Conservation (phyloP, 768 basidiomycete species). For the Boletus sp. region DNA sequence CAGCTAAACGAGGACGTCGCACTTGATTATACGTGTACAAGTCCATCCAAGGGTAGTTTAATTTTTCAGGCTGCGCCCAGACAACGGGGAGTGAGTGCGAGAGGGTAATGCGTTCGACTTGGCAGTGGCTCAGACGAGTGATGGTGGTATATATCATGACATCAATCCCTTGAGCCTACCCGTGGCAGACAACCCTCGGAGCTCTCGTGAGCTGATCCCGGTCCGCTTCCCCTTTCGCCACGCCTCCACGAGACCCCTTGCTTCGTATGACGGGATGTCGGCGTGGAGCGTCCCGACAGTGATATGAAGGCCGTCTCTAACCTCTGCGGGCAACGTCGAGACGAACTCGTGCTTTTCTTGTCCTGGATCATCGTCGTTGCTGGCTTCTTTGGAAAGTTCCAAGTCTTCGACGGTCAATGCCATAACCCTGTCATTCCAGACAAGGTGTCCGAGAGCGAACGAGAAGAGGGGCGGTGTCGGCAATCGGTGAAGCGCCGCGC, state of each 20-base stretch:
- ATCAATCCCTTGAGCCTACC: slow-evolving; percentile 33
- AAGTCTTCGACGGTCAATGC: slow-evolving; percentile 69
- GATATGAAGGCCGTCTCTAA: slow-evolving; percentile 65
- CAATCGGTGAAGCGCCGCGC: slow-evolving; percentile 13
- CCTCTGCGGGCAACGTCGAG: slow-evolving; percentile 40
- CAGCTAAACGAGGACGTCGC: not conserved
- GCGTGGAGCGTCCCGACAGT: slow-evolving; percentile 73
- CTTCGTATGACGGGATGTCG: slow-evolving; percentile 63
- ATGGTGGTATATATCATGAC: slow-evolving; percentile 5
- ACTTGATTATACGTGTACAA: not conserved
- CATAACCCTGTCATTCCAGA: slow-evolving; percentile 83
- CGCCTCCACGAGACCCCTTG: slow-evolving; percentile 55
- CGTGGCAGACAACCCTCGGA: slow-evolving; percentile 26
- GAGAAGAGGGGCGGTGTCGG: slow-evolving; percentile 51
- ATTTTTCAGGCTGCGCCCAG: not conserved
- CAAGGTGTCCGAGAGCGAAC: slow-evolving; percentile 55
- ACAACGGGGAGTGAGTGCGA: no score
- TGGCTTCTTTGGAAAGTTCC: slow-evolving; percentile 30
- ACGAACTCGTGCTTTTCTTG: slow-evolving; percentile 48
- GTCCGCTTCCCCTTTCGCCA: slow-evolving; percentile 42
- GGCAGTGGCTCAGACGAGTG: no score
- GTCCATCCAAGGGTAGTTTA: not conserved
- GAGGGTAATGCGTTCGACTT: no score
- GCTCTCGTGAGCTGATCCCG: slow-evolving; percentile 26
- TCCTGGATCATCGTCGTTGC: slow-evolving; percentile 26